Evolutionary conservation across 2,329 filamentous ascomycete genomes (phyloP).

Genomic region (Beauveria australis): DNA sequence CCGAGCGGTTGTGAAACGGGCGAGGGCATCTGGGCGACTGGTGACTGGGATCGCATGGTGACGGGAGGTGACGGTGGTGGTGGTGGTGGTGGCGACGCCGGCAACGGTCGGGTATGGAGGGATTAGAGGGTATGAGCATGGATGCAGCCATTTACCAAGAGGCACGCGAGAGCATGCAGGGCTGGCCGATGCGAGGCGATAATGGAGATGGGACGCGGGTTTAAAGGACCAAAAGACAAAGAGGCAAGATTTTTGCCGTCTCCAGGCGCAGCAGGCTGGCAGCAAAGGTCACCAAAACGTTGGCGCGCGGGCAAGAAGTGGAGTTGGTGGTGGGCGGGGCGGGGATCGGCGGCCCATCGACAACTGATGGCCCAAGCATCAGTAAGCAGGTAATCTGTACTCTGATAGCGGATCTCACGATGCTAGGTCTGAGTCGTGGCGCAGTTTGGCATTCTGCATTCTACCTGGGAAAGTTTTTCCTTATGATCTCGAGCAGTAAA

Average conservation of each 20-base stretch:
- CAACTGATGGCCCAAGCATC: too few species aligned
- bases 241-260: not conserved
- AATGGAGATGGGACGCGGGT: not conserved
- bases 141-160: not conserved
- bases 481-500: too few species aligned
- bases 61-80: not conserved
- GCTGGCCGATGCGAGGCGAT: not conserved
- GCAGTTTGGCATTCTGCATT: too few species aligned
- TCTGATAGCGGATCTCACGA: too few species aligned
- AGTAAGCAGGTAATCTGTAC: too few species aligned
- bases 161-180: not conserved
- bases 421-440: too few species aligned
- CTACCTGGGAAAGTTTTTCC: too few species aligned
- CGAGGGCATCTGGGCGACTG: conserved; percentile 1
- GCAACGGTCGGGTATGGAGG: not conserved
- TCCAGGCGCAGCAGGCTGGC: not conserved
- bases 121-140: not conserved
- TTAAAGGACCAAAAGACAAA: not conserved
- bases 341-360: not conserved
- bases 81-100: not conserved
- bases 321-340: not conserved
- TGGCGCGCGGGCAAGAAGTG: not conserved
- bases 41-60: not conserved
- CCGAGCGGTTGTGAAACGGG: not conserved
- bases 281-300: not conserved